phyloP scores from a whole-genome alignment of 495 filamentous ascomycete genomes.

The Penicillium crystallinum region DNA sequence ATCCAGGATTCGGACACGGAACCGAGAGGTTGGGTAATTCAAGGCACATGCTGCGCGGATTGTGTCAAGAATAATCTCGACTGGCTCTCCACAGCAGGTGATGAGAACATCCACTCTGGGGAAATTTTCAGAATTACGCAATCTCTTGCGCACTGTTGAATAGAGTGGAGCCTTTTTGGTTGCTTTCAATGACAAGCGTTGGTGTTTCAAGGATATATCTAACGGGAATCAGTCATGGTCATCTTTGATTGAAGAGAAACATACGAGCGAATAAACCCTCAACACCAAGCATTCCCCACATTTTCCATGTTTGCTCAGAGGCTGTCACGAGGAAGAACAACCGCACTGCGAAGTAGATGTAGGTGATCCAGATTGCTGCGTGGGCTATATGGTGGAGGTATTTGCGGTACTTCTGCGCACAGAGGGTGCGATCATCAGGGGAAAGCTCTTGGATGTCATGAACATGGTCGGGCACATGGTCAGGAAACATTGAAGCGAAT shows the following conservation, averaged over 20 bases:
- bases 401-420: slow-evolving; percentile 18
- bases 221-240: not conserved
- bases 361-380: slow-evolving; percentile 18
- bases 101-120: slow-evolving; percentile 46
- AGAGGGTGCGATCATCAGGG: slow-evolving; percentile 11
- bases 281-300: slow-evolving; percentile 27
- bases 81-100: slow-evolving; percentile 45
- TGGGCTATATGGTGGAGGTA: slow-evolving; percentile 18
- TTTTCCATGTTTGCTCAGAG: slow-evolving; percentile 21
- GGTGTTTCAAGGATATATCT: slow-evolving; percentile 27
- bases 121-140: slow-evolving; percentile 16
- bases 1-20: slow-evolving; percentile 47
- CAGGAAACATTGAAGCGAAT: slow-evolving; percentile 11
- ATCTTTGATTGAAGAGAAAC: not conserved
- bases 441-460: slow-evolving; percentile 25
- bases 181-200: slow-evolving; percentile 19
- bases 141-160: slow-evolving; percentile 15
- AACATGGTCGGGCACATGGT: slow-evolving; percentile 5
- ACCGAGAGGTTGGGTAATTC: slow-evolving; percentile 44
- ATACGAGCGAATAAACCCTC: slow-evolving; percentile 27
- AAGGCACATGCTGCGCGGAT: slow-evolving; percentile 40
- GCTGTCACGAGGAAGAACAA: slow-evolving; percentile 9
- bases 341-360: slow-evolving; percentile 22
- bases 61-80: slow-evolving; percentile 49
- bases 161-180: slow-evolving; percentile 4